Percentiles rank a stretch among this genome's conserved stretches.
Evolutionary conservation across 495 filamentous ascomycete species (phyloP).

Genomic region (Halenospora varia): DNA sequence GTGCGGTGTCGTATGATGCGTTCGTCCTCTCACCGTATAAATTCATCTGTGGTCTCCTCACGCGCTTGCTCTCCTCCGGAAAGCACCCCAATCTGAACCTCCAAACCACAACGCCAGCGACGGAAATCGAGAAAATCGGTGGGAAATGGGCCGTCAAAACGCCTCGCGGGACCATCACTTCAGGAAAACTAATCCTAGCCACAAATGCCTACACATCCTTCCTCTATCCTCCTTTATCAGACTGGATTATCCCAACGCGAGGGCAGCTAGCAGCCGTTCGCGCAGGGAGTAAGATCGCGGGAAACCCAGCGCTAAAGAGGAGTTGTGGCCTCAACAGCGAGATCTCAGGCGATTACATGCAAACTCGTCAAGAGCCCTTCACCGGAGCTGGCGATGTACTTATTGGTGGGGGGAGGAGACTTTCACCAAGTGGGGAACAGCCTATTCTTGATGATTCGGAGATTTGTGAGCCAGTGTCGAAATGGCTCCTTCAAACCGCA

Average conservation of each 20-base stretch:
- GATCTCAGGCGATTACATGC: constrained; percentile 67
- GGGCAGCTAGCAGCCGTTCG: constrained; percentile 55
- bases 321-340: constrained; percentile 28
- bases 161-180: constrained; percentile 30
- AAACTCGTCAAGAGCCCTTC: constrained; percentile 43
- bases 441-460: constrained; percentile 51
- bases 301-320: constrained; percentile 28
- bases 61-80: background rate
- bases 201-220: constrained; percentile 45
- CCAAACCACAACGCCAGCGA: constrained; percentile 30
- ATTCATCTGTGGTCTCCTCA: constrained; percentile 6
- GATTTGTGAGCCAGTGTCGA: constrained; percentile 48
- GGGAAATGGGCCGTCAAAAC: constrained; percentile 17
- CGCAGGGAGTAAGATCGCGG: constrained; percentile 40
- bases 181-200: constrained; percentile 42
- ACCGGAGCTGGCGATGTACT: constrained; percentile 6
- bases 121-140: constrained; percentile 19
- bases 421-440: constrained; percentile 45
- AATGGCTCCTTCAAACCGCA: constrained; percentile 41
- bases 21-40: constrained; percentile 52
- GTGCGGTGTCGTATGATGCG: constrained; percentile 52
- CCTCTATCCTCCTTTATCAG: constrained; percentile 33
- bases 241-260: constrained; percentile 9
- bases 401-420: constrained; percentile 14
- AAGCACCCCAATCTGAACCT: constrained; percentile 22